These are phyloP conservation scores for Clavispora asparagi DNA, from an alignment of 805 yeast genomes.

Conservation along the genomic window DNA sequence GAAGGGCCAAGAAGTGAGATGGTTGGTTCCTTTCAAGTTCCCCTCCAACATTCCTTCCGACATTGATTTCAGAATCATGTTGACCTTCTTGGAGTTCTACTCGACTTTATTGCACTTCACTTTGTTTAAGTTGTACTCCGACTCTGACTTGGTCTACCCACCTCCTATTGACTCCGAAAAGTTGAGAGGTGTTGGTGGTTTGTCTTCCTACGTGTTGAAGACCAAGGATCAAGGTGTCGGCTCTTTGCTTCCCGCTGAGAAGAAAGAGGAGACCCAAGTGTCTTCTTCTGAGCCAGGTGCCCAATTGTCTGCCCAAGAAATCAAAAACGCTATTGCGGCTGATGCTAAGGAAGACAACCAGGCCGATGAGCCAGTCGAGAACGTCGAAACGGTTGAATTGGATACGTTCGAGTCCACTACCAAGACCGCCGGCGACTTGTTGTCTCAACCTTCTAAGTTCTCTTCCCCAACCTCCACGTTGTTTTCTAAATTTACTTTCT, in stretches of 20 bases:
- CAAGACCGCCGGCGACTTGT: constrained; percentile 62
- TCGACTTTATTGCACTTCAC: constrained; percentile 88
- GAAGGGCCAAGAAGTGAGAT: constrained; percentile 87
- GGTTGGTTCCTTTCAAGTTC: constrained; percentile 97
- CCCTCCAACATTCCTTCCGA: constrained; percentile 94
- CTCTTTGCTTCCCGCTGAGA: constrained; percentile 32
- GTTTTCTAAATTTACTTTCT: constrained; percentile 74
- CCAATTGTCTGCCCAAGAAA: constrained; percentile 36
- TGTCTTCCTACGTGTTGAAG: constrained; percentile 77
- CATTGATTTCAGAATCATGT: constrained; percentile 94
- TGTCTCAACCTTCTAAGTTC: constrained; percentile 57
- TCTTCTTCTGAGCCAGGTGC: constrained; percentile 17
- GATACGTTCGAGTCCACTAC: constrained; percentile 67
- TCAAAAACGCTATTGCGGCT: constrained; percentile 51
- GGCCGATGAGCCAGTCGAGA: constrained; percentile 30
- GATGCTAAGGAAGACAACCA: constrained; percentile 17
- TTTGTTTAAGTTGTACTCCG: constrained; percentile 78
- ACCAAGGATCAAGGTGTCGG: constrained; percentile 30
- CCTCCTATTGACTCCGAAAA: constrained; percentile 73
- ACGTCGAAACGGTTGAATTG: constrained; percentile 29
- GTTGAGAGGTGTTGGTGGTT: constrained; percentile 84
- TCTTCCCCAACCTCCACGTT: constrained; percentile 59
- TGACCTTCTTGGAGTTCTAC: constrained; percentile 93
- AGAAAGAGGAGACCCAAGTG: constrained; percentile 7
- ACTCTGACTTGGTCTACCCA: constrained; percentile 82